These are phyloP conservation scores for Yamadazyma sp. DNA, from an alignment of 1,139 yeast genomes.

Conservation along the genomic window DNA sequence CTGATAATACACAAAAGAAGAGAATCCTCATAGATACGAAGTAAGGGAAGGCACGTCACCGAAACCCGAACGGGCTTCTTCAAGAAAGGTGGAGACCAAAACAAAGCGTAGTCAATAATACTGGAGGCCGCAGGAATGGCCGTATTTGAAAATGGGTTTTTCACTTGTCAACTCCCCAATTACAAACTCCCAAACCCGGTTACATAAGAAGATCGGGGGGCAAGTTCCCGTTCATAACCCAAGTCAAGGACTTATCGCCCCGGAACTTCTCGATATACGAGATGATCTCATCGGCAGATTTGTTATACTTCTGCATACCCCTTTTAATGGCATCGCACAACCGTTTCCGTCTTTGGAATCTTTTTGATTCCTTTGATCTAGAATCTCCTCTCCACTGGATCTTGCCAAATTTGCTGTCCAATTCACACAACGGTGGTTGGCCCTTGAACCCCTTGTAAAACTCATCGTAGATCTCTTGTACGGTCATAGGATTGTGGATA, in stretches of 20 bases:
- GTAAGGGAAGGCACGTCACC: too few species aligned
- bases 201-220: conserved; percentile 32
- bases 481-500: conserved; percentile 48
- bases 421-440: conserved; percentile 44
- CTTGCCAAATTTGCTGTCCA: conserved; percentile 47
- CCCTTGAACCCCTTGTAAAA: conserved; percentile 48
- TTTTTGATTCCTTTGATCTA: conserved; percentile 46
- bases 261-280: conserved; percentile 43
- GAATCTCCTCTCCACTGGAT: conserved; percentile 51
- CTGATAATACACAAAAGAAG: conserved; percentile 1
- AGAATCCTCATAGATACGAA: conserved; percentile 15
- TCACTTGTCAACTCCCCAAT: too few species aligned
- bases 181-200: neutral
- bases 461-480: conserved; percentile 47
- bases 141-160: too few species aligned
- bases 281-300: conserved; percentile 45
- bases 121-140: too few species aligned
- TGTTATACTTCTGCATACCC: conserved; percentile 42
- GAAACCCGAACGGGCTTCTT: too few species aligned
- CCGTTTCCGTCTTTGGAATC: conserved; percentile 47
- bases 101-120: too few species aligned
- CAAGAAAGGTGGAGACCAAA: too few species aligned
- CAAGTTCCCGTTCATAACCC: conserved; percentile 52
- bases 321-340: conserved; percentile 47
- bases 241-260: conserved; percentile 46